Evolutionary conservation across 2,329 filamentous ascomycete species (phyloP).

Genomic region (Elsinoe australis): DNA sequence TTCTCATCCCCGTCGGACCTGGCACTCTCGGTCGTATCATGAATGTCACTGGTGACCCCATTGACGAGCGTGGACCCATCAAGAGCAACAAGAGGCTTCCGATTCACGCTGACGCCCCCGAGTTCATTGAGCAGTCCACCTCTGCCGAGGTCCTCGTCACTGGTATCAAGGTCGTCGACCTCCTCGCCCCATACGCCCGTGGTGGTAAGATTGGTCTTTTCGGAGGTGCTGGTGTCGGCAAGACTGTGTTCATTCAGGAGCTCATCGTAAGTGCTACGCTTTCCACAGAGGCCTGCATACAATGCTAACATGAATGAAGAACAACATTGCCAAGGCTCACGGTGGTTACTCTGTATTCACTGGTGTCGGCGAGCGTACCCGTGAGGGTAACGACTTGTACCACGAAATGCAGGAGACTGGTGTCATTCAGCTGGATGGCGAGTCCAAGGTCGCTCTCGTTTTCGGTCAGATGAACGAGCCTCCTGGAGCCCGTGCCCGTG

Average conservation of each 20-base stretch:
- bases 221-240: constrained; percentile 99
- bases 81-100: constrained; percentile 80
- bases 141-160: constrained; percentile 93
- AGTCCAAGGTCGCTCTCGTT: constrained; percentile 98
- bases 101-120: constrained; percentile 90
- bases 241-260: constrained; percentile 99
- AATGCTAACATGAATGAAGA: constrained; percentile 41
- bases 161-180: constrained; percentile 99
- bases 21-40: constrained; percentile 97
- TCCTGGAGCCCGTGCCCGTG: constrained; percentile 98
- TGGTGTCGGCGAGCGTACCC: constrained; percentile 99
- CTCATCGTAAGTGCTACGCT: constrained; percentile 81
- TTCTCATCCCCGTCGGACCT: constrained; percentile 90
- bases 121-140: constrained; percentile 93
- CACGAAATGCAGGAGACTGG: constrained; percentile 99
- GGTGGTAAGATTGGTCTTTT: constrained; percentile 99
- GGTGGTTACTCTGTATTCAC: constrained; percentile 99
- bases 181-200: constrained; percentile 98
- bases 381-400: constrained; percentile 99
- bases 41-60: constrained; percentile 99
- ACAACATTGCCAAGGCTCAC: constrained; percentile 99
- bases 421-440: constrained; percentile 98
- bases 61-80: constrained; percentile 98
- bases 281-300: constrained; percentile 23
- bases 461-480: constrained; percentile 99